These are phyloP conservation scores for Tephrocybe sp. DNA, from an alignment of 768 basidiomycete species.

Conservation along the genomic window DNA sequence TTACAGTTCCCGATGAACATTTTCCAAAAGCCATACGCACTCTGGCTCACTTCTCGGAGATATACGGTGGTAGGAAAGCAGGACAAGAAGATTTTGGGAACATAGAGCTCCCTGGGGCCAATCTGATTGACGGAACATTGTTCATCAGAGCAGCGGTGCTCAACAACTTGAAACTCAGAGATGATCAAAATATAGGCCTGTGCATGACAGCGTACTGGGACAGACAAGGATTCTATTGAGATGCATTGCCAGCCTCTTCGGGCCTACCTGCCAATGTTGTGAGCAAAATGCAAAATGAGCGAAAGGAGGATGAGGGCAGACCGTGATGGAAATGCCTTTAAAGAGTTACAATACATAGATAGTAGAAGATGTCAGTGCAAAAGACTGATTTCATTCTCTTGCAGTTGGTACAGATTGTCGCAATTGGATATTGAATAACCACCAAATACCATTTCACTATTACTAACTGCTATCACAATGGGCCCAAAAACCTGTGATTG, in stretches of 20 bases:
- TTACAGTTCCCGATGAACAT: conserved; percentile 60
- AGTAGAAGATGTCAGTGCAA: no score
- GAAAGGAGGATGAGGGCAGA: no score
- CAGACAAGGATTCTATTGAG: conserved; percentile 20
- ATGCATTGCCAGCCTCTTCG: neutral
- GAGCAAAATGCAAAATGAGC: no score
- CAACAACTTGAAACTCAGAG: conserved; percentile 37
- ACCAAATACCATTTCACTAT: no score
- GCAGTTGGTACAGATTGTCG: no score
- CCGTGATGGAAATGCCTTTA: no score
- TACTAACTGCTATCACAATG: no score
- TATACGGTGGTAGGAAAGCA: conserved; percentile 30
- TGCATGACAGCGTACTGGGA: conserved; percentile 22
- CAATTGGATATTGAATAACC: no score
- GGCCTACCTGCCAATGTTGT: no score
- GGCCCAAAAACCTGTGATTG: no score
- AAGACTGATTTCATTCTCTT: no score
- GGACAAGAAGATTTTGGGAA: conserved; percentile 20
- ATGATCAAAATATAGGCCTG: conserved; percentile 23
- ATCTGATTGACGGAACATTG: conserved; percentile 56
- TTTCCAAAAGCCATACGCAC: conserved; percentile 37
- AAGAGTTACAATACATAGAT: no score
- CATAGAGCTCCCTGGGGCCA: conserved; percentile 42
- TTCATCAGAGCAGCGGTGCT: conserved; percentile 56
- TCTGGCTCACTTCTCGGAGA: conserved; percentile 30